phyloP scores from a whole-genome alignment of 1,139 yeast species.

The Taphrina wiesneri region DNA sequence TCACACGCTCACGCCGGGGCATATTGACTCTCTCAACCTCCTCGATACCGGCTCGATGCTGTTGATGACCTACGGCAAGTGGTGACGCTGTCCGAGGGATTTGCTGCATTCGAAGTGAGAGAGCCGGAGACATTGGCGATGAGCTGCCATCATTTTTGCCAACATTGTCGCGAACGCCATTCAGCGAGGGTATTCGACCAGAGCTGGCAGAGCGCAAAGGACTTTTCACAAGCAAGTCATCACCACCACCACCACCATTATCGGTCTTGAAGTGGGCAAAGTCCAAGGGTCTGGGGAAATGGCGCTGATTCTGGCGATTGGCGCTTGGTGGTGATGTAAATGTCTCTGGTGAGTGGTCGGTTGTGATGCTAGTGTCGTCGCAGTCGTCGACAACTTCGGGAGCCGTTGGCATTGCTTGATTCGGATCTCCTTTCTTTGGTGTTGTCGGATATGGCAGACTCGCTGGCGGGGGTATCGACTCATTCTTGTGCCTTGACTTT shows the following conservation, averaged over 20 bases:
- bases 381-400: slow-evolving; percentile 12
- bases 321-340: neutral
- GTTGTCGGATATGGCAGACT: slow-evolving; percentile 8
- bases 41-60: neutral
- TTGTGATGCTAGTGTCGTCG: slow-evolving; percentile 8
- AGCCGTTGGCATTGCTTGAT: neutral
- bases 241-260: neutral
- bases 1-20: slow-evolving; percentile 19
- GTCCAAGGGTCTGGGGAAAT: neutral
- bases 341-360: slow-evolving; percentile 13
- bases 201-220: slow-evolving; percentile 2
- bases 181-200: neutral
- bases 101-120: slow-evolving; percentile 31
- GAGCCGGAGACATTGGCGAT: slow-evolving; percentile 30
- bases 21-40: slow-evolving; percentile 23
- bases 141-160: slow-evolving; percentile 16
- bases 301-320: neutral
- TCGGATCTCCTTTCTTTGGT: neutral
- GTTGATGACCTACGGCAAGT: neutral
- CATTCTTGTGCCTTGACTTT: slow-evolving; percentile 19
- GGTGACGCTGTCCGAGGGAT: slow-evolving; percentile 16
- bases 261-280: neutral
- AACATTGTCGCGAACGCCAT: neutral
- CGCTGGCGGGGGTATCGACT: neutral
- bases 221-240: neutral